Evolutionary conservation across 2,329 filamentous ascomycete genomes (phyloP).

Genomic region (Teratosphaeria nubilosa): DNA sequence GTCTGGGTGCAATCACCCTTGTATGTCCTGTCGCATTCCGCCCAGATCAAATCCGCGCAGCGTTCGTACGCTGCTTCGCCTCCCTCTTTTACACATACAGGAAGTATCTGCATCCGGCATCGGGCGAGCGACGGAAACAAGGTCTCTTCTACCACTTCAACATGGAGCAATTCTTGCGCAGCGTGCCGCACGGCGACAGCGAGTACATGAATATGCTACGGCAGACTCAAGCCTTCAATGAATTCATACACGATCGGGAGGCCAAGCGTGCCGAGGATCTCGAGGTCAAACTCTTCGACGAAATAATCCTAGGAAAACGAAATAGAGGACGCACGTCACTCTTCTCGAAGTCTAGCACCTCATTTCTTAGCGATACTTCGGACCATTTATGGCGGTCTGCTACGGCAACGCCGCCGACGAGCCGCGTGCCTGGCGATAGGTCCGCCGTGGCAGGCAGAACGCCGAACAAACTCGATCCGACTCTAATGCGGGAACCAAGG

Average conservation of each 20-base stretch:
- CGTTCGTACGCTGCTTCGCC: slow-evolving; percentile 59
- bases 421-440: slow-evolving; percentile 48
- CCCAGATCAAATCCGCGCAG: slow-evolving; percentile 55
- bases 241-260: slow-evolving; percentile 77
- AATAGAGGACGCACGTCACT: slow-evolving; percentile 57
- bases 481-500: slow-evolving; percentile 83
- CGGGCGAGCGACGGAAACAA: slow-evolving; percentile 51
- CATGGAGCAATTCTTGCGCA: slow-evolving; percentile 55
- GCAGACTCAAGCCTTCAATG: slow-evolving; percentile 52
- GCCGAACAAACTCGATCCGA: slow-evolving; percentile 73
- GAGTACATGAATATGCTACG: slow-evolving; percentile 54
- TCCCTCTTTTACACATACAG: slow-evolving; percentile 61
- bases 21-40: slow-evolving; percentile 58
- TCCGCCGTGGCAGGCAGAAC: slow-evolving; percentile 50
- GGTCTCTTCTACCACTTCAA: slow-evolving; percentile 56
- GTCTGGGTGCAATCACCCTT: slow-evolving; percentile 50
- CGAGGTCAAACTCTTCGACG: slow-evolving; percentile 67
- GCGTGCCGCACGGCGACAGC: slow-evolving; percentile 53
- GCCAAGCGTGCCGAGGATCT: slow-evolving; percentile 49
- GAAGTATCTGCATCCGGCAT: slow-evolving; percentile 50
- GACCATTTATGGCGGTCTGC: slow-evolving; percentile 72
- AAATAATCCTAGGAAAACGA: slow-evolving; percentile 71
- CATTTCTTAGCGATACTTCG: slow-evolving; percentile 60
- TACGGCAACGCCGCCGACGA: slow-evolving; percentile 45
- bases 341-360: slow-evolving; percentile 49